phyloP scores from a whole-genome alignment of 1,284 basidiomycete genomes.

The Irpex sp. region DNA sequence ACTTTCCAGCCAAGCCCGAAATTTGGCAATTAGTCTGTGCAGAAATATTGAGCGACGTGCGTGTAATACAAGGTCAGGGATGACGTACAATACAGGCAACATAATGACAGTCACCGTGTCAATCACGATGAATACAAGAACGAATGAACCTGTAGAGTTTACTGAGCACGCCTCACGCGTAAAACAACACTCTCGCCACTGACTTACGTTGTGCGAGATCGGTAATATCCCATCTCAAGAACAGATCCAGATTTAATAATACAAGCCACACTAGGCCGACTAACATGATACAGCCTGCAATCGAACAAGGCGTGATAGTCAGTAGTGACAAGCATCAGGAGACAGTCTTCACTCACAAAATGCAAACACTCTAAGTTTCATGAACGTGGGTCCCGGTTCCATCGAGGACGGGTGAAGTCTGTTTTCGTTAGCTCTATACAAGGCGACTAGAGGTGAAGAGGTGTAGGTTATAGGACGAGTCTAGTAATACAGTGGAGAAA shows the following conservation, averaged over 20 bases:
- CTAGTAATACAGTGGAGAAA: not conserved
- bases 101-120: constrained; percentile 46
- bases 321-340: not conserved
- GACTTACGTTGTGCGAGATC: constrained; percentile 34
- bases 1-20: constrained; percentile 54
- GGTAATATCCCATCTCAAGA: constrained; percentile 36
- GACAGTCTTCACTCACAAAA: constrained; percentile 36
- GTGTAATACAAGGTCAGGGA: not conserved
- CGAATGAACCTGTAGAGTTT: constrained; percentile 32
- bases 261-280: constrained; percentile 40
- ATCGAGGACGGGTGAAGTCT: constrained; percentile 18
- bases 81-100: constrained; percentile 49
- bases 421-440: not conserved
- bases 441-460: not conserved
- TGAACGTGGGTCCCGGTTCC: constrained; percentile 37
- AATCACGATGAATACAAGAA: constrained; percentile 42
- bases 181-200: constrained; percentile 18
- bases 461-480: not conserved
- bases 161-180: not conserved
- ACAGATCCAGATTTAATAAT: constrained; percentile 38
- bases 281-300: constrained; percentile 33
- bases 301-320: not conserved
- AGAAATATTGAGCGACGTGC: not conserved
- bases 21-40: constrained; percentile 40
- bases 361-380: constrained; percentile 33